Conservation (phyloP, 257 asterid genomes). For the Paraleonurus japonicus region DNA sequence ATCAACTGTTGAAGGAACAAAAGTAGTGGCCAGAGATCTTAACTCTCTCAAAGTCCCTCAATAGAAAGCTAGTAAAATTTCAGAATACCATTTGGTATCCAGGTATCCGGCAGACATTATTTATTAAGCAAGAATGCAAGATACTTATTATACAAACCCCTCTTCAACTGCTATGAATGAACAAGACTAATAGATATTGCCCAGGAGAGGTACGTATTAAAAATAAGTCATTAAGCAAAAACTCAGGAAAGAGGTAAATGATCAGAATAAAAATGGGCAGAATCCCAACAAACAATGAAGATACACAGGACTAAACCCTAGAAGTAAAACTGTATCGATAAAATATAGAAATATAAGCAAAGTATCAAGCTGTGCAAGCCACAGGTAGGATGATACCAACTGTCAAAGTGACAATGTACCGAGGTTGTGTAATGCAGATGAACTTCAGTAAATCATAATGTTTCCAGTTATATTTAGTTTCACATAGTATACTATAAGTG, state of each 20-base stretch:
- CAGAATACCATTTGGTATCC: background rate
- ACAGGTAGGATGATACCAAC: background rate
- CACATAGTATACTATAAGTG: background rate
- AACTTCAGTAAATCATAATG: background rate
- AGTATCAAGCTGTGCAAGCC: background rate
- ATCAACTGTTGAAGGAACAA: background rate
- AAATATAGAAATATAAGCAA: background rate
- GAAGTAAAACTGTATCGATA: background rate
- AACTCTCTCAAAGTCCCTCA: constrained; percentile 4
- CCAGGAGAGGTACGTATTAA: background rate
- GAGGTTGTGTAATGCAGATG: background rate
- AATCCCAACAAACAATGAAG: background rate
- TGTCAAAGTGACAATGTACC: background rate
- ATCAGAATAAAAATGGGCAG: background rate
- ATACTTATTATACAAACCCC: background rate
- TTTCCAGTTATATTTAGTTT: background rate
- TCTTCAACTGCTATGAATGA: background rate
- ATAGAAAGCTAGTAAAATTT: background rate
- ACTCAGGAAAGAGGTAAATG: background rate
- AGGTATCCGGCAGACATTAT: background rate
- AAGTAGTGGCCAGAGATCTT: background rate
- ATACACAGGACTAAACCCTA: background rate
- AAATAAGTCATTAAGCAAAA: background rate
- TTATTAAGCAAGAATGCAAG: background rate
- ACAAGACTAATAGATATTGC: background rate